Base-by-base conservation (phyloP, 164 flowering plant genomes). In the Litsea cubeba region DNA sequence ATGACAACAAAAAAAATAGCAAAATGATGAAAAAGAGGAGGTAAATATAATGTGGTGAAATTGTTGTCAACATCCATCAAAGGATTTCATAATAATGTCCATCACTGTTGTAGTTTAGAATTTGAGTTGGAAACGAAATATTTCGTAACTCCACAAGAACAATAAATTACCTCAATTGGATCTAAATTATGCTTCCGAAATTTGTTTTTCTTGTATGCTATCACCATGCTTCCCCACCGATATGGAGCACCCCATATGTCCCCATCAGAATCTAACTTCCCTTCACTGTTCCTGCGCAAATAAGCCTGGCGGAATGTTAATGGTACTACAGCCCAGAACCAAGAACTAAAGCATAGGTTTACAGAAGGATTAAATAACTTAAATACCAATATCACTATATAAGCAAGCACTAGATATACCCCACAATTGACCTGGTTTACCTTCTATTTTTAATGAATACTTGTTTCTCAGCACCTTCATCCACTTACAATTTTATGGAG, bases 191-290 rank as follows among this genome's bases (percentile, higher is more conserved):
- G 85, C 84, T 89, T 87, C 67, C 78, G 80, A 81, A 95, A 93
- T 83, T 86, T 90, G 79, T 74, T 89, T 81, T 85, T 90, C 85
- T 91, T 95, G 86, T 93, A 95, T 65, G 94, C 96, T 75, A 95
- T 91, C 63, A 94, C 98, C 85, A 94, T 89, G 87, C 87, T 84
- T 79, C 98, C 98, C 98, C 97, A 94, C 30, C 98, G 87, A 81
- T 92, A 94, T 65, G 99, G 99, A 71, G 87, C 96, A 24, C 90
- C 97, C 94, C 94, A 93, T 74, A 93, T 81, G 80, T 82, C 79
- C 69, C 99, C 99, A 69, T 79, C 76, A 72, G 87, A 76, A 83
- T 93, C 95, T 28, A 89, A 73, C 70, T 79, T 81, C 57, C 99
- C 99, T 15, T 81, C 78, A 73, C 26, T 32, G 72, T 91, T 93